Evolutionary conservation across 768 basidiomycete species (phyloP), one percentile per base, ranked within the genome.

Genomic region (Crassisporium funariophilum): DNA sequence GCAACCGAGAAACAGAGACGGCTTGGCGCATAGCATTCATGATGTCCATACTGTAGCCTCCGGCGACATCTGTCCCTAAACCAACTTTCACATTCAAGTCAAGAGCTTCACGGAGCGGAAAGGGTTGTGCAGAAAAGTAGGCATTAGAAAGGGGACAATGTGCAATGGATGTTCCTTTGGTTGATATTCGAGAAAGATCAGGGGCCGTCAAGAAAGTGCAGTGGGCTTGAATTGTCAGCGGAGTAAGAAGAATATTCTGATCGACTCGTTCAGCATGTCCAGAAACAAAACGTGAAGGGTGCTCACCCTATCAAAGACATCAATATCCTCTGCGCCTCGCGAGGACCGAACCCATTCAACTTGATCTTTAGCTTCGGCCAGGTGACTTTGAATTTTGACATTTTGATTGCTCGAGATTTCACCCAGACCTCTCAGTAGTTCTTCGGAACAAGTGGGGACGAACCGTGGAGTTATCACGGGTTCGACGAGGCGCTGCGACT

Each of bases 401-500:
- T 66, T 63, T 31, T 72, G 60, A 23, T 63, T 58, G 19, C 64
- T 49, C 0, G 84, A 75, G 1, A 94, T 65, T 6, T 72, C 61
- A 3, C 81, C 84, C 0, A 95, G 71, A 7, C 81, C 84, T 7
- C 52, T 50, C 0, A 95, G 74, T 22, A 94, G 72, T 35, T 77
- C 81, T 40, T 88, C 73, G 2, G 89, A 86, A 61, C 91, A 95
- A 0, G 91, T 91, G 1, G 93, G 93, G 2, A 95, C 84, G 53
- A 95, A 95, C 13, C 93, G 81, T 0, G 93, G 93, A 0, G 93
- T 94, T 44, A 95, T 65, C 8, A 95, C 88, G 1, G 93, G 93
- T 46, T 87, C 78, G 4, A 93, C 77, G 7, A 90, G 73, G 8
- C 76, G 73, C 35, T 62, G 57, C 53, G 82, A 74, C 2, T 59